These are phyloP conservation scores for Hypoxylon subgilvum DNA, from an alignment of 495 filamentous ascomycete species.

Conservation along the genomic window DNA sequence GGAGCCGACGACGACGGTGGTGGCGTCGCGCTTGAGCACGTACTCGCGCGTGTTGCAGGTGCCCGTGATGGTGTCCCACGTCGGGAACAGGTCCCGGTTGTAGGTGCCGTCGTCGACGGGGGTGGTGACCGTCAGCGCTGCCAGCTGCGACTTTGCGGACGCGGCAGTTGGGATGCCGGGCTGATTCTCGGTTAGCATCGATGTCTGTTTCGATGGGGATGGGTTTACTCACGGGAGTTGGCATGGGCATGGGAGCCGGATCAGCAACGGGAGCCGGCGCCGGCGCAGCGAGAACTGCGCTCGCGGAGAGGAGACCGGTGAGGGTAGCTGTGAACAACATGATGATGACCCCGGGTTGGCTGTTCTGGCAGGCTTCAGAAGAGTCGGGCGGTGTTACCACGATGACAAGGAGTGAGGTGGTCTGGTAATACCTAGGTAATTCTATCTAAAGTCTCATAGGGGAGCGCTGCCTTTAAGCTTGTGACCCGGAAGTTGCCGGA, in stretches of 20 bases:
- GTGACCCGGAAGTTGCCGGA: too few relatives aligned
- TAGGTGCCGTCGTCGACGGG: conserved; percentile 62
- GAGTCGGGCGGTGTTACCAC: background rate
- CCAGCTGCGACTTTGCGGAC: conserved; percentile 61
- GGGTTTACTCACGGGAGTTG: conserved; percentile 40
- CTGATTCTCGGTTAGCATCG: conserved; percentile 26
- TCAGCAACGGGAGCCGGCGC: conserved; percentile 30
- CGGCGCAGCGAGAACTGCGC: conserved; percentile 40
- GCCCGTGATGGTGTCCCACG: conserved; percentile 69
- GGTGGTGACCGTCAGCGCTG: conserved; percentile 59
- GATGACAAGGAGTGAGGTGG: background rate
- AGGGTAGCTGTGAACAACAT: conserved; percentile 35
- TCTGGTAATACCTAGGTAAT: conserved; percentile 6
- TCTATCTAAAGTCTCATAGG: background rate
- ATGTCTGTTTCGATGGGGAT: background rate
- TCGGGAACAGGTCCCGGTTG: conserved; percentile 67
- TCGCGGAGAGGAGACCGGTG: conserved; percentile 34
- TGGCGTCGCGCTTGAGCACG: conserved; percentile 73
- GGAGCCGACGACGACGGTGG: conserved; percentile 54
- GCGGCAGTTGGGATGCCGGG: conserved; percentile 65
- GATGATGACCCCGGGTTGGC: conserved; percentile 9
- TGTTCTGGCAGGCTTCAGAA: background rate
- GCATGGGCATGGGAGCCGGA: conserved; percentile 35
- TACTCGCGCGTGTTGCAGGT: conserved; percentile 67
- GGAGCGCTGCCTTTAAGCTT: background rate